Conservation (phyloP, 148 eudicot species). For the Rhododendron griersonianum region DNA sequence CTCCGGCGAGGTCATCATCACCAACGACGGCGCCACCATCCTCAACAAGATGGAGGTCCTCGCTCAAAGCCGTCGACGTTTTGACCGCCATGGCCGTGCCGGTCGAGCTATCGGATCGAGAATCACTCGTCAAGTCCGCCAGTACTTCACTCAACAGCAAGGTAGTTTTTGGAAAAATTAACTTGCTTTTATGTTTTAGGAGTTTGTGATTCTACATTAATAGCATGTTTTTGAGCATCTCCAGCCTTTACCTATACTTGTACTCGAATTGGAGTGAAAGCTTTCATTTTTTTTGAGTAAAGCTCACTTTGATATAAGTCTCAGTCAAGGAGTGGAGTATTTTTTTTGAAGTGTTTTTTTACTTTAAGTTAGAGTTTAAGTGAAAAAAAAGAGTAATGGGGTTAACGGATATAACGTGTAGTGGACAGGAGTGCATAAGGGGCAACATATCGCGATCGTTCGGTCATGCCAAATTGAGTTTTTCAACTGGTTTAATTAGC, state of each 20-base stretch:
- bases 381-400: background rate
- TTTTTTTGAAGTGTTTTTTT: background rate
- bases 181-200: background rate
- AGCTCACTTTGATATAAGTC: background rate
- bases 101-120: constrained; percentile 74
- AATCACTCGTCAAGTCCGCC: constrained; percentile 70
- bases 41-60: constrained; percentile 83
- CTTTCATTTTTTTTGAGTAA: background rate
- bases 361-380: background rate
- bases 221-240: background rate
- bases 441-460: background rate
- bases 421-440: background rate
- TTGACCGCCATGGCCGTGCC: constrained; percentile 89
- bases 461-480: background rate
- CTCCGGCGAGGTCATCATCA: constrained; percentile 91
- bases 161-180: background rate
- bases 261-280: background rate
- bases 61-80: constrained; percentile 59
- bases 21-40: constrained; percentile 97
- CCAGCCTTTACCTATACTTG: background rate
- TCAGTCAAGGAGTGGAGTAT: background rate
- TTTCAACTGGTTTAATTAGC: background rate
- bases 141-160: constrained; percentile 81
- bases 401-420: background rate
- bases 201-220: background rate